These are phyloP conservation scores for Chaetomium olivaceum DNA, from an alignment of 2,329 filamentous ascomycete species.

Conservation along the genomic window DNA sequence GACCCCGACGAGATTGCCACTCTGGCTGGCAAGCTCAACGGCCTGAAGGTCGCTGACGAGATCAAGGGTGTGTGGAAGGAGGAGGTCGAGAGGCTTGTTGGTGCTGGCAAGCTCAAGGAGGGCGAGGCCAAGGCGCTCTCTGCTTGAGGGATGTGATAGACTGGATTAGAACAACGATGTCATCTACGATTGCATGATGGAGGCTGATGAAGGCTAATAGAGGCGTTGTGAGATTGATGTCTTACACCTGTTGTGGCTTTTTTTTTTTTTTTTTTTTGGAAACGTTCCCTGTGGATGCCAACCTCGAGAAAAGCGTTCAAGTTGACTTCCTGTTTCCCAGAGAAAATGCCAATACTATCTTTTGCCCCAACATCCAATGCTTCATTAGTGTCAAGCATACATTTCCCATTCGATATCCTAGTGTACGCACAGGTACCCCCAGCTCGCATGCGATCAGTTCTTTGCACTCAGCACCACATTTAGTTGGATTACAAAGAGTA, in stretches of 20 bases:
- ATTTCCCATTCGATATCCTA: not conserved
- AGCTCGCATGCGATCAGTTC: not conserved
- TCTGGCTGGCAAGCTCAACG: conserved; percentile 76
- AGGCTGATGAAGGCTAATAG: conserved; percentile 3
- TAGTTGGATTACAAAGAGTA: not conserved
- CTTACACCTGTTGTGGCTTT: not conserved
- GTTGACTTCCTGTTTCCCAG: no score
- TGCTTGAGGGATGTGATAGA: conserved; percentile 33
- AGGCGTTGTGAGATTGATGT: conserved; percentile 6
- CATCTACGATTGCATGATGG: not conserved
- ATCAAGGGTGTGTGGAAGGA: conserved; percentile 82
- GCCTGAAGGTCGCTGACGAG: conserved; percentile 74
- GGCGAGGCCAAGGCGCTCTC: conserved; percentile 70
- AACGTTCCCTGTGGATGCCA: not conserved
- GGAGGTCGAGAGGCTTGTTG: conserved; percentile 76
- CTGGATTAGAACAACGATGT: conserved; percentile 1
- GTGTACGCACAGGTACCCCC: not conserved
- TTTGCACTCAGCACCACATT: not conserved
- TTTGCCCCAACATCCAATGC: not conserved
- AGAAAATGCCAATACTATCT: not conserved
- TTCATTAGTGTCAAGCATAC: not conserved
- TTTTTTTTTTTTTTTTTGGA: not conserved
- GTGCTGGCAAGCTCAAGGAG: conserved; percentile 81
- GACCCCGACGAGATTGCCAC: conserved; percentile 87
- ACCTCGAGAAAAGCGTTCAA: not conserved